Evolutionary conservation across 1,284 basidiomycete species (phyloP).

Genomic region (Tetrapyrgos nigripes): DNA sequence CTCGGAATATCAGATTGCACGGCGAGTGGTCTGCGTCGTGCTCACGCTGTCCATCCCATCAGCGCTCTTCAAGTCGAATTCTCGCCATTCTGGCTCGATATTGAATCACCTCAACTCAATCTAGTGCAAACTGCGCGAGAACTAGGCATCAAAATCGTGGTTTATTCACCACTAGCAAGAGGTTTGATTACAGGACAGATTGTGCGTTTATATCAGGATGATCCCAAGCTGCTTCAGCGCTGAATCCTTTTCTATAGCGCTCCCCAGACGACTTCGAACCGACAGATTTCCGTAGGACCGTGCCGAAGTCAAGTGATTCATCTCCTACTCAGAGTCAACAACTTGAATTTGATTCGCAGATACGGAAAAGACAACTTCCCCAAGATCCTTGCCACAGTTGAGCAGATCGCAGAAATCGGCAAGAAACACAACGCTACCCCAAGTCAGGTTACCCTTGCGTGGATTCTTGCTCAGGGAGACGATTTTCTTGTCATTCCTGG

Average conservation of each 20-base stretch:
- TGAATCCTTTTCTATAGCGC: conserved; percentile 33
- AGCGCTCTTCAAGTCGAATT: conserved; percentile 70
- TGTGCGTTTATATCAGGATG: conserved; percentile 25
- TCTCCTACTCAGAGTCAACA: background rate
- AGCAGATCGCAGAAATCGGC: conserved; percentile 41
- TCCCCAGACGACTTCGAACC: conserved; percentile 50
- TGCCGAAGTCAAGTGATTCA: conserved; percentile 21
- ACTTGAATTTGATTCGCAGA: conserved; percentile 9
- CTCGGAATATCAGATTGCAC: conserved; percentile 70
- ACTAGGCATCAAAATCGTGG: conserved; percentile 59
- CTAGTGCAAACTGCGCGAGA: conserved; percentile 57
- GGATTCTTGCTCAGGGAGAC: conserved; percentile 48
- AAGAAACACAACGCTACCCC: conserved; percentile 41
- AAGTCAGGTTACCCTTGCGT: conserved; percentile 53
- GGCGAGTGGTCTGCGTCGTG: conserved; percentile 64
- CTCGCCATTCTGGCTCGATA: conserved; percentile 63
- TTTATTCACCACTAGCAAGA: conserved; percentile 68
- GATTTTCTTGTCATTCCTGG: conserved; percentile 51
- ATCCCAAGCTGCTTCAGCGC: background rate
- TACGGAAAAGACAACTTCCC: conserved; percentile 47
- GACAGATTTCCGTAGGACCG: conserved; percentile 44
- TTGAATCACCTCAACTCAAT: conserved; percentile 54
- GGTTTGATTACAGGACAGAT: conserved; percentile 67
- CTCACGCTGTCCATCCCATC: conserved; percentile 66
- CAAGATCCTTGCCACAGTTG: conserved; percentile 47